A percentile compares a stretch with the other conserved stretches of the same genome.
Evolutionary conservation across 106 monocot species (phyloP).

Genomic region (Acorus calamus): DNA sequence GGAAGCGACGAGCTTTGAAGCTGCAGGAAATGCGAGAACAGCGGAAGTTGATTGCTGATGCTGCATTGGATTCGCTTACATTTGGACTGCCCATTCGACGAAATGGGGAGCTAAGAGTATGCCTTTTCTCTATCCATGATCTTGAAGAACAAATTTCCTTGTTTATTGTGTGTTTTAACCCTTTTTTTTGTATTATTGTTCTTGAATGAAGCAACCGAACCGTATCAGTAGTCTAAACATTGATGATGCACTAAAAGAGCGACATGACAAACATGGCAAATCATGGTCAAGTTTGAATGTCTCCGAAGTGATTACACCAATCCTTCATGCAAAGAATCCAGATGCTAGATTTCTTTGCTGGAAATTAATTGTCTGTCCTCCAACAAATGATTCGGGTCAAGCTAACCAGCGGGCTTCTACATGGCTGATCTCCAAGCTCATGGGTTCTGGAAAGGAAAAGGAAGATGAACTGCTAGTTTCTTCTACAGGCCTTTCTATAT

Average conservation of each 20-base stretch:
- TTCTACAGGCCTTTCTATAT: slow-evolving; percentile 48
- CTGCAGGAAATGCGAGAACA: slow-evolving; percentile 42
- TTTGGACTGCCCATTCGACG: slow-evolving; percentile 57
- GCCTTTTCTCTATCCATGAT: background rate
- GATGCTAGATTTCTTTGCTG: slow-evolving; percentile 52
- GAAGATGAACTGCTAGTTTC: slow-evolving; percentile 33
- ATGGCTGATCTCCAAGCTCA: slow-evolving; percentile 71
- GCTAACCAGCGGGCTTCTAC: slow-evolving; percentile 27
- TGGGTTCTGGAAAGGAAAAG: slow-evolving; percentile 22
- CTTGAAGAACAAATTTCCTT: slow-evolving; percentile 1
- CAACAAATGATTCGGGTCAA: slow-evolving; percentile 11
- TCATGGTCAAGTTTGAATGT: slow-evolving; percentile 63
- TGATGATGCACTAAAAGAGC: slow-evolving; percentile 35
- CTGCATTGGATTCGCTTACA: slow-evolving; percentile 58
- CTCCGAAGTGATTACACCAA: slow-evolving; percentile 47
- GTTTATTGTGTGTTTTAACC: background rate
- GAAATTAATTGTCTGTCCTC: slow-evolving; percentile 56
- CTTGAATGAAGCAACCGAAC: slow-evolving; percentile 23
- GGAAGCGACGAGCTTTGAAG: slow-evolving; percentile 44
- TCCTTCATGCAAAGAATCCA: slow-evolving; percentile 51
- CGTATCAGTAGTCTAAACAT: slow-evolving; percentile 31
- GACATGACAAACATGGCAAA: slow-evolving; percentile 26
- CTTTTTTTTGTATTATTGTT: slow-evolving; percentile 2
- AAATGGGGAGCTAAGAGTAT: slow-evolving; percentile 30
- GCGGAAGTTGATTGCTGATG: slow-evolving; percentile 34